Evolutionary conservation across 2,329 filamentous ascomycete genomes (phyloP), one percentile per base, ranked within the genome.

Genomic region (Penicillium paneum): DNA sequence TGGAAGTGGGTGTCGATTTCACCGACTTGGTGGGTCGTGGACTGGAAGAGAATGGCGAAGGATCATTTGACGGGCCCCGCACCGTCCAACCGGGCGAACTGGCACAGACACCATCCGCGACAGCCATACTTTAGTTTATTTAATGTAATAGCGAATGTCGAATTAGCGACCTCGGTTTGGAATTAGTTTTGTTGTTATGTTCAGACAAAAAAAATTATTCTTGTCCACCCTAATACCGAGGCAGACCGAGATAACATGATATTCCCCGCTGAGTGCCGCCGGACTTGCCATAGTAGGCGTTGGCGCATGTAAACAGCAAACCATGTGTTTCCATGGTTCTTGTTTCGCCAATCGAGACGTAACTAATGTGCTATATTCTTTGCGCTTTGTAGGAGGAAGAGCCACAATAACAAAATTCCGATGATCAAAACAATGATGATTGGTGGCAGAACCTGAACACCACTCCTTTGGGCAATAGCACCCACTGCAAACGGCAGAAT

Each of bases 1-100:
- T 83, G 6, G 90, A 95, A 57, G 92, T 97, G 21, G 92, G 92
- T 0, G 76, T 99, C 31, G 93, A 99, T 72, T 97, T 99, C 69
- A 84, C 83, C 52, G 90, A 90, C 62, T 74, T 97, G 52, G 86
- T 97, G 13, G 90, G 88, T 15, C 80, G 80, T 60, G 84, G 69
- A 7, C 55, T 76, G 45, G 68, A 71, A 12, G 56, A 65, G 43
- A 61, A 59, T 2, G 62, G 58, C 13, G 67, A 69, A 13, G 39
- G 46, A 10, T 50, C 39, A 5, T 32, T 50, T 31, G 64, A 67
- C 26, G 54, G 53, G 2, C 46, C 55, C 28, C 59, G 59, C 7
- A 55, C 57, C 11, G 59, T 63, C 11, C 59, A 58, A 42, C 61
- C 60, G 2, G 54, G 56, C 5, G 56, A 61, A 38, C 42, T 59